Base-by-base conservation (phyloP, 2,329 filamentous ascomycete species). In the Hypoxylon sp. region DNA sequence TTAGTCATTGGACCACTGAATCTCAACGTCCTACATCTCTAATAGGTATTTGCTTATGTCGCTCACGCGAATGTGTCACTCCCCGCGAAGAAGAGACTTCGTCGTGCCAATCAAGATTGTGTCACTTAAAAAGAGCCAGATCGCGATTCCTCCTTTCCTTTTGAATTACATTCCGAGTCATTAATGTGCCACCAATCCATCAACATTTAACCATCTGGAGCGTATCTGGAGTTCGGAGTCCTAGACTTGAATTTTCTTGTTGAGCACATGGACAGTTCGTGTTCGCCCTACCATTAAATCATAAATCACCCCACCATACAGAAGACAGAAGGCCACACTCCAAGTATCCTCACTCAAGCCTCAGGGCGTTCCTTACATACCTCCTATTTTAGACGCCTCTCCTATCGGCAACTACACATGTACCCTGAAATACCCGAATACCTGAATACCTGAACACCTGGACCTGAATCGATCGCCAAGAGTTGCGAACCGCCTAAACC, bases 381-480 rank as follows among this genome's bases (percentile, higher is more conserved):
- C 23, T 30, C 7, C 5, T 30, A 30, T 30, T 52, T 50, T 36
- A 45, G 23, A 41, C 17, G 34, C 38, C 30, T 51, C 52, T 57
- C 28, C 64, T 32, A 28, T 43, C 59, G 43, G 30, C 21, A 28
- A 32, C 60, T 46, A 55, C 59, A n/a, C n/a, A n/a, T n/a, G n/a
- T n/a, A n/a, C n/a, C 49, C 61, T 59, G 25, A 36, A 30, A 19
- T 36, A 36, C 45, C 55, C 32, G 32, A 50, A 21, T 53, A 25
- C n/a, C n/a, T n/a, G n/a, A 5, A 5, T 25, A 25, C 25, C 25
- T 25, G 25, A 25, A 25, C 6, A 25, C 28, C 28, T 30, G 28
- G 55, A 58, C 41, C 61, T 58, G 48, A 68, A 63, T 63, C 65
- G 46, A 61, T 63, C 62, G 65, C 65, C 68, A 68, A 70, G 65